Conservation (phyloP, 257 asterid species). For the Capsicum pubescens region DNA sequence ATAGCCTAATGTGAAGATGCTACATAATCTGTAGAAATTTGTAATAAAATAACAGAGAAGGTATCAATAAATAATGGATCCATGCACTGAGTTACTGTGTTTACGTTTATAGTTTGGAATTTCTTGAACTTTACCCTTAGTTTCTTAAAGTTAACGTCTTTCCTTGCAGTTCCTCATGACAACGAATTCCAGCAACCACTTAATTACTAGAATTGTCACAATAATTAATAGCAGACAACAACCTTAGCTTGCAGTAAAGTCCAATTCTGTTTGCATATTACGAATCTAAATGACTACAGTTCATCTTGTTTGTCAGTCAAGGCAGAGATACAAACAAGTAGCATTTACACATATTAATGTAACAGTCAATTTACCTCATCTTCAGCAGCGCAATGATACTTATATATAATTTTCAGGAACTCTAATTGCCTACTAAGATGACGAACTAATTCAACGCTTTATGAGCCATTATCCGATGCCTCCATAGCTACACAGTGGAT, state of each 20-base stretch:
- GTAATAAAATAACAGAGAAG: constrained; percentile 14
- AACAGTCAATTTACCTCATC: constrained; percentile 98
- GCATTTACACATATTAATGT: too few relatives aligned
- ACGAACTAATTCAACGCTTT: constrained; percentile 42
- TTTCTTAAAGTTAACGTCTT: constrained; percentile 5
- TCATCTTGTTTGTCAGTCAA: too few relatives aligned
- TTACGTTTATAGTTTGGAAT: constrained; percentile 13
- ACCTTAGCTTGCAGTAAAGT: not conserved
- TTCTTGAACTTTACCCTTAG: not conserved
- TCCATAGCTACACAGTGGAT: constrained; percentile 59
- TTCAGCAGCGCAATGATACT: constrained; percentile 79
- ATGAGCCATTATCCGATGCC: constrained; percentile 45
- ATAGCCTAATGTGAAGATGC: constrained; percentile 4
- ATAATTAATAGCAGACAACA: not conserved
- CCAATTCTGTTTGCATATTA: too few relatives aligned
- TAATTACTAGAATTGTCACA: not conserved
- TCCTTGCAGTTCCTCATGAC: not conserved
- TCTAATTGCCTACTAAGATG: constrained; percentile 65
- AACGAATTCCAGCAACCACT: not conserved
- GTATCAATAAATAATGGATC: not conserved
- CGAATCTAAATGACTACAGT: too few relatives aligned
- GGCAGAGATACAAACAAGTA: too few relatives aligned
- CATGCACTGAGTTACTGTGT: not conserved
- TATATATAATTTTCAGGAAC: constrained; percentile 71
- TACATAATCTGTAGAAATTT: not conserved